These are phyloP conservation scores for Crithidia expoeki DNA, from an alignment of 208 protist species.

Conservation along the genomic window DNA sequence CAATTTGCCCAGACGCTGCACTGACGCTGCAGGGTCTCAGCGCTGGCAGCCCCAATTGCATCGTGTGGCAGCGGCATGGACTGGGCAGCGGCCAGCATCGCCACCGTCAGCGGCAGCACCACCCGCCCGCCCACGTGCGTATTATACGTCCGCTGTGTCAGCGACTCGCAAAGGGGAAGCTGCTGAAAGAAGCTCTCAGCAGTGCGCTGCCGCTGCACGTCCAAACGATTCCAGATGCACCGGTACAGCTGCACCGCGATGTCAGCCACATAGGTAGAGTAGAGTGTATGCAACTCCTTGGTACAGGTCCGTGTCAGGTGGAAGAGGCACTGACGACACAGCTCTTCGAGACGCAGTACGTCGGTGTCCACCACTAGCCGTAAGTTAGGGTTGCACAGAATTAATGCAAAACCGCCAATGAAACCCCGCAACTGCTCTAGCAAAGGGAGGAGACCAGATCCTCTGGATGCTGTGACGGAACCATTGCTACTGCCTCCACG, in stretches of 20 bases:
- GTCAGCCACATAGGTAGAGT: slow-evolving; percentile 65
- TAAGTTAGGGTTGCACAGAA: slow-evolving; percentile 48
- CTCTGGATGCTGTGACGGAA: background rate
- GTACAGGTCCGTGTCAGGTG: slow-evolving; percentile 33
- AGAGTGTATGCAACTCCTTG: slow-evolving; percentile 43
- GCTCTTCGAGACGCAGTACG: slow-evolving; percentile 74
- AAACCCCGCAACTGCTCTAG: slow-evolving; percentile 66
- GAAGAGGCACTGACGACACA: slow-evolving; percentile 72
- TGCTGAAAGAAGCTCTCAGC: slow-evolving; percentile 59
- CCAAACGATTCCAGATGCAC: slow-evolving; percentile 73
- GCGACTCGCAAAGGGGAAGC: slow-evolving; percentile 43
- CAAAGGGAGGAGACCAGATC: slow-evolving; percentile 26
- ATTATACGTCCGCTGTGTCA: slow-evolving; percentile 46
- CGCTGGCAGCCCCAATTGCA: slow-evolving; percentile 11
- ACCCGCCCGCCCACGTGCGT: slow-evolving; percentile 38
- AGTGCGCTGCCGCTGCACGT: slow-evolving; percentile 42
- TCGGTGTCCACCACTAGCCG: slow-evolving; percentile 56
- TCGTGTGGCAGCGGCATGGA: slow-evolving; percentile 46
- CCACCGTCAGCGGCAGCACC: slow-evolving; percentile 64
- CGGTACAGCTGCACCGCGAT: slow-evolving; percentile 60
- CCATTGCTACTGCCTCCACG: background rate
- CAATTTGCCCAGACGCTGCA: slow-evolving; percentile 51
- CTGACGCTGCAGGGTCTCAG: slow-evolving; percentile 62
- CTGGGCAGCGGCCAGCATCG: slow-evolving; percentile 77
- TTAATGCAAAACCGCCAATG: slow-evolving; percentile 43